Base-by-base conservation (phyloP, 108 stramenopile species). In the Nitzschia sp. region DNA sequence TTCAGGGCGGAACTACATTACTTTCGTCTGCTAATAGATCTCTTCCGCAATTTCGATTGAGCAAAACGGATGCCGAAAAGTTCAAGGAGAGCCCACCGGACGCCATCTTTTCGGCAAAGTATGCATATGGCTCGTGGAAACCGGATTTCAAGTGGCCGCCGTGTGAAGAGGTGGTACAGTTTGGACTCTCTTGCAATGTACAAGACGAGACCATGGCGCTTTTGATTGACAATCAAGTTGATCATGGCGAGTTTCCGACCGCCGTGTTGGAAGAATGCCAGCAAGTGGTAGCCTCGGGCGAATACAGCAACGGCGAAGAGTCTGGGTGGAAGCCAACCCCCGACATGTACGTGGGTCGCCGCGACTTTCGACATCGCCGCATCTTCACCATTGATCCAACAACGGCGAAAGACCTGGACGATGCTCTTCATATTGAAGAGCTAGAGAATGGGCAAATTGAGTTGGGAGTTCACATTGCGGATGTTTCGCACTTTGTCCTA, bases 391-490 rank as follows among this genome's bases (percentile, higher is more conserved):
- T 99, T 31, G 97, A 98, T 85, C 97, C 98, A 0, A 92, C 96
- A 17, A 95, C 94, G 0, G 98, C 97, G 28, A 86, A 86, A 51
- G 97, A 98, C 83, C 78, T 98, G 59, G 98, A 98, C 71, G 98
- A 98, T 77, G 97, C 97, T 15, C 81, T 98, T 42, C 92, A 95
- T 66, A 75, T 97, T 30, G 86, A 80, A 17, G 72, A 71, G 28
- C 66, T 92, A 24, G 78, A 83, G 11, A 89, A 95, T 74, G 85
- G 88, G 45, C 61, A 82, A 34, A 85, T 93, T 23, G 95, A 95
- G 70, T 70, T 97, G 51, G 96, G 97, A 23, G 98, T 98, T 8
- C 98, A 99, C 74, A 99, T 99, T 72, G 98, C 98, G 0, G 98
- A 99, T 71, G 98, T 99, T 24, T 93, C 92, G 34, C 80, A 93